Conservation (phyloP, 2,329 filamentous ascomycete species). For the Cercospora sp. region DNA sequence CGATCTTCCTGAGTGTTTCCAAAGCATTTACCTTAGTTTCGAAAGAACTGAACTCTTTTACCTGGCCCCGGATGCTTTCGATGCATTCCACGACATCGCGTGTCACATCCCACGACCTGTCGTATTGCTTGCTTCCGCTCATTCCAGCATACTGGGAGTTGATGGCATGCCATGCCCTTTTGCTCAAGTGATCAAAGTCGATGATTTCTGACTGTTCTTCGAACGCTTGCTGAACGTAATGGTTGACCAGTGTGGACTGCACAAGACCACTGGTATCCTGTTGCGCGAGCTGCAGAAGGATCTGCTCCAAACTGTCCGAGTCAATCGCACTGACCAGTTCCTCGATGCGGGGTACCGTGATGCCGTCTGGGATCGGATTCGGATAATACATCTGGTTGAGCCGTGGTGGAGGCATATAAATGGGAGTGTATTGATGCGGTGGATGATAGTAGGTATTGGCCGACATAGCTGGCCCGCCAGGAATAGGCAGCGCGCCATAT, state of each 20-base stretch:
- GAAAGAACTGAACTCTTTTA: slow-evolving; percentile 1
- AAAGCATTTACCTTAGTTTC: slow-evolving; percentile 13
- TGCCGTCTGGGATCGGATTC: not conserved
- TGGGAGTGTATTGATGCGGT: not conserved
- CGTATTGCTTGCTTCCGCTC: slow-evolving; percentile 13
- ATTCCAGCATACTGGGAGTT: not conserved
- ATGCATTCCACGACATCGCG: slow-evolving; percentile 12
- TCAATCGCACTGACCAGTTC: not conserved
- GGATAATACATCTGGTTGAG: not conserved
- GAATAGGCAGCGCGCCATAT: not conserved
- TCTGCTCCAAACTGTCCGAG: not conserved
- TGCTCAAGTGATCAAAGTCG: slow-evolving; percentile 2
- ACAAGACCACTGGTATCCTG: not conserved
- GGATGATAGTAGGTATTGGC: too few species aligned
- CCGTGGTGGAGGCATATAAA: not conserved
- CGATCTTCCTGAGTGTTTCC: slow-evolving; percentile 16
- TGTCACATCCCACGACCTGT: not conserved
- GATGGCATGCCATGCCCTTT: slow-evolving; percentile 4
- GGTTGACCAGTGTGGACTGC: not conserved
- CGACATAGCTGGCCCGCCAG: not conserved
- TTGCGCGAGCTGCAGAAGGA: not conserved
- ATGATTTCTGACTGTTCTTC: not conserved
- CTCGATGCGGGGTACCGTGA: not conserved
- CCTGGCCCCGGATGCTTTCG: not conserved
- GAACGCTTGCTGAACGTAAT: not conserved